phyloP scores from a whole-genome alignment of 176 grass and related monocot species.

The Eragrostis nindensis region DNA sequence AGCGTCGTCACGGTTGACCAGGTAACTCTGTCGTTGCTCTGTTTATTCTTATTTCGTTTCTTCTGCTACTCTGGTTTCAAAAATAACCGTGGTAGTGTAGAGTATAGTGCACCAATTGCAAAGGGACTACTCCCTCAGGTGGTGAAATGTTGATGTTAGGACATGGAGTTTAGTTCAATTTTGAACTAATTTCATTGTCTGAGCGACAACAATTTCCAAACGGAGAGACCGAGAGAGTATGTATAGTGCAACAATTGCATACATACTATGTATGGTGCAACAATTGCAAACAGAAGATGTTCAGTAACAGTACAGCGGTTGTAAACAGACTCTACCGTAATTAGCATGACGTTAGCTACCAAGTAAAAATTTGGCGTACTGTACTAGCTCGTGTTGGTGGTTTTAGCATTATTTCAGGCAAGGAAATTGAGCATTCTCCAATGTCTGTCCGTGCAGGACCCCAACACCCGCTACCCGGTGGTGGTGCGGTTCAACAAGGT shows the following conservation, averaged over 20 bases:
- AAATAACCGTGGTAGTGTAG: background rate
- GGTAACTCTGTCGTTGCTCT: conserved; percentile 24
- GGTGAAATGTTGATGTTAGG: too few relatives aligned
- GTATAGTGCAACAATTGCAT: background rate
- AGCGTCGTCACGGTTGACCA: conserved; percentile 84
- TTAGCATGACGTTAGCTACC: too few relatives aligned
- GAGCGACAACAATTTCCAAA: too few relatives aligned
- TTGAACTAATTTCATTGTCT: too few relatives aligned
- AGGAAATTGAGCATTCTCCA: background rate
- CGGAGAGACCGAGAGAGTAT: too few relatives aligned
- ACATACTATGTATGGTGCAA: background rate
- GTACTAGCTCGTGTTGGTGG: too few relatives aligned
- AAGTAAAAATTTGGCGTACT: too few relatives aligned
- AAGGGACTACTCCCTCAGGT: too few relatives aligned
- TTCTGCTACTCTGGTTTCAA: background rate
- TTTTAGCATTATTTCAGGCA: background rate
- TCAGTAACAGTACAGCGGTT: too few relatives aligned
- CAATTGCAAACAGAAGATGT: background rate
- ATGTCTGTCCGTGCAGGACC: conserved; percentile 50
- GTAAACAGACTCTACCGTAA: too few relatives aligned
- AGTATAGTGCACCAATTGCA: background rate
- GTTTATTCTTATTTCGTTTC: background rate
- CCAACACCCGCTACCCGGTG: conserved; percentile 77
- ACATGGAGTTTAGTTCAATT: too few relatives aligned
- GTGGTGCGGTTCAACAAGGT: conserved; percentile 88